Base-by-base conservation (phyloP, 78 protist genomes). In the Dictyostelium purpureum region DNA sequence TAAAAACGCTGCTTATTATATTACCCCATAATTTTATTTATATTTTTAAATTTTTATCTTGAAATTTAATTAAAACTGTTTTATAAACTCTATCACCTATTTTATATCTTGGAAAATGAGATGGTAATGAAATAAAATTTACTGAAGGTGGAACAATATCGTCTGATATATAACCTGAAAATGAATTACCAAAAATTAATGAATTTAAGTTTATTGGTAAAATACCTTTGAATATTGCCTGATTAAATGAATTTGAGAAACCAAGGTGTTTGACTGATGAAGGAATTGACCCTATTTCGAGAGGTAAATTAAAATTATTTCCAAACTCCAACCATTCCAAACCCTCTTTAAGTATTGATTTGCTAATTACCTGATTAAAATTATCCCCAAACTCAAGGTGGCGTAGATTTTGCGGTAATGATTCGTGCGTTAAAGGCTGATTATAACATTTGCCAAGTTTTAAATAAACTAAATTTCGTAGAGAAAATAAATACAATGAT, bases 81-180 rank as follows among this genome's bases (percentile, higher is more conserved):
- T 59, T 59, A 59, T 59, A 59, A 59, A 59, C 31, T 59, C 69
- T 26, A 28, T 59, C 69, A 31, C 69, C 69, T 28, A 59, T 59
- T 59, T 24, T 10, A 59, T 28, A 28, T 59, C 31, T 59, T 28
- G 69, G 69, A 31, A 24, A 59, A 12, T 35, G 24, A 28, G 69
- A 59, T 2, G 69, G 69, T 59, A 59, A 59, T 24, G 69, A 59
- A 59, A 59, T 59, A 40, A 59, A 59, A 59, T 59, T 33, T 26
- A 59, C 26, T 12, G 26, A 24, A 59, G 42, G 10, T 59, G 69
- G 69, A 11, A 59, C 31, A 59, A 28, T 24, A 59, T 59, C 69
- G 31, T 59, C 69, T 11, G 12, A 59, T 28, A 59, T 35, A 11
- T 28, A 33, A 59, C 31, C 21, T 10, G 33, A 28, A 33, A 59